These are phyloP conservation scores for Erodium texanum DNA, from an alignment of 441 rosid species.

Conservation along the genomic window DNA sequence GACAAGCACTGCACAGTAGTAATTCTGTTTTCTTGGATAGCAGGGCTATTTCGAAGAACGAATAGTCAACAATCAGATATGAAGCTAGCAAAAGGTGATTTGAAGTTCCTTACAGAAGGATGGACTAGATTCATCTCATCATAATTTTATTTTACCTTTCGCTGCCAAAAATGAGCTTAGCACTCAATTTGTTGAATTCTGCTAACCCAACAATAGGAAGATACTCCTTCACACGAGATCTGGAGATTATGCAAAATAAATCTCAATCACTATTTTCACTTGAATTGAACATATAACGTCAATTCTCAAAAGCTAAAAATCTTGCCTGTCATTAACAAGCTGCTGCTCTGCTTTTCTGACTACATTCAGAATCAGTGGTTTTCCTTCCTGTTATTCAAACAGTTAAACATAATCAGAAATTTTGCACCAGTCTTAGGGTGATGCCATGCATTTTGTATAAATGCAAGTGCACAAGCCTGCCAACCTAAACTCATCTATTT, in stretches of 20 bases:
- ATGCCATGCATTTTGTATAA: background rate
- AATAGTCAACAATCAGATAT: constrained; percentile 10
- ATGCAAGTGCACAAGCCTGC: background rate
- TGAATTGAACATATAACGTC: background rate
- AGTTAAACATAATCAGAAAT: background rate
- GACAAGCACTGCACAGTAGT: constrained; percentile 94
- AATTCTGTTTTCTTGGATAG: constrained; percentile 65
- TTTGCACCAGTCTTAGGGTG: background rate
- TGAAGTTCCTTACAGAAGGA: background rate
- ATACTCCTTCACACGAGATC: constrained; percentile 84
- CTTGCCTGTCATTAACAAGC: constrained; percentile 64
- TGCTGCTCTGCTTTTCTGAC: constrained; percentile 89
- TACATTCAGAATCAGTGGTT: constrained; percentile 84
- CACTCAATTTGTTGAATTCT: constrained; percentile 90
- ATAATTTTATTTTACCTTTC: constrained; percentile 40
- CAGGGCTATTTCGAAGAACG: constrained; percentile 44
- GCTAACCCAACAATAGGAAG: constrained; percentile 89
- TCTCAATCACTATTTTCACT: constrained; percentile 3
- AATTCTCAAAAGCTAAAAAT: background rate
- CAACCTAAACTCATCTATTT: background rate
- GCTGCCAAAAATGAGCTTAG: constrained; percentile 80
- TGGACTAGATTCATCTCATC: background rate
- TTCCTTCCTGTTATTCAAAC: constrained; percentile 61
- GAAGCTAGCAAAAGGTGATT: too few relatives aligned
- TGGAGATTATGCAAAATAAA: constrained; percentile 18